phyloP scores from a whole-genome alignment of 1,139 yeast genomes.

The Lodderomyces metapsilosis region DNA sequence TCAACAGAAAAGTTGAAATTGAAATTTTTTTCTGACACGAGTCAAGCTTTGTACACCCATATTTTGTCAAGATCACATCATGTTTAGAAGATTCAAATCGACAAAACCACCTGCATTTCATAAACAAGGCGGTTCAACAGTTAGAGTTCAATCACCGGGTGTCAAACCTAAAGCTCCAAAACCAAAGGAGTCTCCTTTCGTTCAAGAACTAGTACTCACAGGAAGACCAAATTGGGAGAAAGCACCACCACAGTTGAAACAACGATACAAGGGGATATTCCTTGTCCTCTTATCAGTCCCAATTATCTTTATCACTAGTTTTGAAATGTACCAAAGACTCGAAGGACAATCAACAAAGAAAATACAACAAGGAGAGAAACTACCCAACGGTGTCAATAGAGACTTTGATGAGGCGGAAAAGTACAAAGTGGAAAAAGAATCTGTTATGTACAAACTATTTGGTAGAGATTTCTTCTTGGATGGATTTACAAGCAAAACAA shows the following conservation, averaged over 20 bases:
- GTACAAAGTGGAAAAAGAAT: constrained; percentile 38
- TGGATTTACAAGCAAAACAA: constrained; percentile 46
- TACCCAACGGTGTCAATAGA: constrained; percentile 33
- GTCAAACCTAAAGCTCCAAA: constrained; percentile 8
- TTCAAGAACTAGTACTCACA: constrained; percentile 35
- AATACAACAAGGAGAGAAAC: constrained; percentile 42
- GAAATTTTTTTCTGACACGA: too few species aligned
- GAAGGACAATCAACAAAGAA: constrained; percentile 45
- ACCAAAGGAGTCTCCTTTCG: constrained; percentile 30
- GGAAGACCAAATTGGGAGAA: constrained; percentile 48
- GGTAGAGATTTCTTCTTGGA: constrained; percentile 47
- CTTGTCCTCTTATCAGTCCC: constrained; percentile 43
- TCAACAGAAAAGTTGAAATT: too few species aligned
- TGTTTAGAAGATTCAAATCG: constrained; percentile 3
- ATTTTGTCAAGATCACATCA: background rate
- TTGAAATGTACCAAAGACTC: constrained; percentile 36
- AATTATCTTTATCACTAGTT: constrained; percentile 32
- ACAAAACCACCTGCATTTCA: constrained; percentile 30
- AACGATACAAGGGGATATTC: constrained; percentile 40
- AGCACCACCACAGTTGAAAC: constrained; percentile 41
- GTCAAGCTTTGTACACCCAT: too few species aligned
- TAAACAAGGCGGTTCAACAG: constrained; percentile 23
- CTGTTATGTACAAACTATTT: constrained; percentile 38
- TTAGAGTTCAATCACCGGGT: constrained; percentile 10
- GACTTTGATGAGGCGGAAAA: constrained; percentile 42